Percentiles rank a stretch among this genome's conserved stretches.
Conservation (phyloP, 805 yeast species). For the Kazachstania psychrophila region DNA sequence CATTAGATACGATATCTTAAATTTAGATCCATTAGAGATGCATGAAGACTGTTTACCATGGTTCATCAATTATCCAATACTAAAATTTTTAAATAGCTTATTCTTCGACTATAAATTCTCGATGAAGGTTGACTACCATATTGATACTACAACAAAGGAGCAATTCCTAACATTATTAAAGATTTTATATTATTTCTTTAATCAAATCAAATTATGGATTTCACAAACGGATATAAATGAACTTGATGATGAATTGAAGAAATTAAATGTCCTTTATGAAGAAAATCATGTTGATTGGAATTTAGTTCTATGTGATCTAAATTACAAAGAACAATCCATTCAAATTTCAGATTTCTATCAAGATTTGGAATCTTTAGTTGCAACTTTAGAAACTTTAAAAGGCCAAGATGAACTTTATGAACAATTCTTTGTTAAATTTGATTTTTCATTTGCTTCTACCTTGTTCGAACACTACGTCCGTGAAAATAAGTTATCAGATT, state of each 20-base stretch:
- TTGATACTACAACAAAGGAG: slow-evolving; percentile 5
- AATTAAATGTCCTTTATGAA: slow-evolving; percentile 26
- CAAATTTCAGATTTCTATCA: slow-evolving; percentile 53
- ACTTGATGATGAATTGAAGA: slow-evolving; percentile 12
- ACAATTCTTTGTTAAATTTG: slow-evolving; percentile 50
- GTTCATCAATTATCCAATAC: slow-evolving; percentile 38
- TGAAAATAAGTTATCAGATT: slow-evolving; percentile 40
- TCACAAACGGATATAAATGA: slow-evolving; percentile 17
- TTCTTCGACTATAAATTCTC: slow-evolving; percentile 29
- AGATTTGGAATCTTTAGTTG: slow-evolving; percentile 59
- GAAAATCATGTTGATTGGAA: slow-evolving; percentile 45
- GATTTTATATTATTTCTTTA: slow-evolving; percentile 33
- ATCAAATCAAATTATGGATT: slow-evolving; percentile 30
- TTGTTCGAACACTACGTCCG: slow-evolving; percentile 52
- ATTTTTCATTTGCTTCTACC: slow-evolving; percentile 57
- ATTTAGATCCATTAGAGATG: slow-evolving; percentile 17
- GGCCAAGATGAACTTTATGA: slow-evolving; percentile 38
- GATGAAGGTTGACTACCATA: slow-evolving; percentile 5
- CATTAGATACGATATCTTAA: slow-evolving; percentile 21
- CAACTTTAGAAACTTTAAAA: slow-evolving; percentile 31
- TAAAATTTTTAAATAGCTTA: slow-evolving; percentile 35
- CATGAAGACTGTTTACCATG: slow-evolving; percentile 33
- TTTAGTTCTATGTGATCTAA: slow-evolving; percentile 41
- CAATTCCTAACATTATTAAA: slow-evolving; percentile 33
- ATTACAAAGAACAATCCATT: slow-evolving; percentile 45